Conservation (phyloP, 2,329 filamentous ascomycete species). For the Pseudogymnoascus sp. region DNA sequence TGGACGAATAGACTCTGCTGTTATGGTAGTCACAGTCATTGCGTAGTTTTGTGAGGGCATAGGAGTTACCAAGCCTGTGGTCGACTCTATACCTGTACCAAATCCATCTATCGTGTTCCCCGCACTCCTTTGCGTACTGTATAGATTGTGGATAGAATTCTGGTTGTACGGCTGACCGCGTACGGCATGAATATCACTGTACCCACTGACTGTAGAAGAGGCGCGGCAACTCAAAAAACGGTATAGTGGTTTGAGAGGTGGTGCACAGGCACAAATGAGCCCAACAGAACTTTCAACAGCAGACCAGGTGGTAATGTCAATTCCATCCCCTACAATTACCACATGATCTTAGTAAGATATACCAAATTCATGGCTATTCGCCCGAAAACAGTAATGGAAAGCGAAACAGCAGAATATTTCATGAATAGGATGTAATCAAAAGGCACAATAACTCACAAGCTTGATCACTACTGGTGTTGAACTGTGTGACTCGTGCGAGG, state of each 20-base stretch:
- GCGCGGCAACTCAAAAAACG: background rate
- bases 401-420: background rate
- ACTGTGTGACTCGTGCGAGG: slow-evolving; percentile 2
- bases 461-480: slow-evolving; percentile 9
- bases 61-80: background rate
- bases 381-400: background rate
- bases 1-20: no score
- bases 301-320: slow-evolving; percentile 15
- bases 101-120: no score
- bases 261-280: slow-evolving; percentile 16
- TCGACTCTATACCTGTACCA: background rate
- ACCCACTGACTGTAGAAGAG: background rate
- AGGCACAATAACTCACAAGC: slow-evolving; percentile 12
- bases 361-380: background rate
- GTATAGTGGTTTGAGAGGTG: slow-evolving; percentile 17
- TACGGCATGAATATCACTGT: background rate
- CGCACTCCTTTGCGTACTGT: background rate
- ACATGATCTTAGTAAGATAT: background rate
- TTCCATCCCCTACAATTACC: slow-evolving; percentile 12
- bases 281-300: slow-evolving; percentile 15
- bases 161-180: background rate
- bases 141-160: background rate
- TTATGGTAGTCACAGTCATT: no score
- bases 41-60: background rate
- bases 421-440: background rate